Percentiles rank a stretch among this genome's conserved stretches.
These are phyloP conservation scores for Mycena citricolor DNA, from an alignment of 1,284 basidiomycete genomes.

Conservation along the genomic window DNA sequence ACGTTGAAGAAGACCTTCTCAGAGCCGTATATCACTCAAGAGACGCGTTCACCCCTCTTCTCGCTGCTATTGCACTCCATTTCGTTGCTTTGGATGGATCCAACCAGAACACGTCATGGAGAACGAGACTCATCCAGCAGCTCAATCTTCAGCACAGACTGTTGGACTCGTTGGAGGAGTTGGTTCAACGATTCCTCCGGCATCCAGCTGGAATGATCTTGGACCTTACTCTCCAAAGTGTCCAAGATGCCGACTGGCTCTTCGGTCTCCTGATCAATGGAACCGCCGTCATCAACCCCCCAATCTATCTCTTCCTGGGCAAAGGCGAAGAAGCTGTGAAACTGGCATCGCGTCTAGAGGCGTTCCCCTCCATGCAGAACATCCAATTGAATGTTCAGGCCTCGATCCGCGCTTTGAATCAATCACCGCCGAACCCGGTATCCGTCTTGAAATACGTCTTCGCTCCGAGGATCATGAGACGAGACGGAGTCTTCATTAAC, in stretches of 20 bases:
- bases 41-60: neutral
- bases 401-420: neutral
- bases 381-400: neutral
- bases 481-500: neutral
- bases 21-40: neutral
- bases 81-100: neutral
- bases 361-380: neutral
- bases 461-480: neutral
- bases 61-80: neutral
- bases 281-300: neutral
- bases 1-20: neutral
- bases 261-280: neutral
- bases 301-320: conserved; percentile 1
- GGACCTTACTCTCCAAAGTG: neutral
- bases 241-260: neutral
- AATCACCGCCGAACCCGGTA: neutral
- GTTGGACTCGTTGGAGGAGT: conserved; percentile 1
- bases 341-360: neutral
- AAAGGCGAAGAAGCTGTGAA: neutral
- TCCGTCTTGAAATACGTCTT: neutral
- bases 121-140: neutral
- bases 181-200: neutral
- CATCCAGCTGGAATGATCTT: conserved; percentile 1
- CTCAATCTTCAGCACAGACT: neutral
- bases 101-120: neutral